Base-by-base conservation (phyloP, 2,329 filamentous ascomycete species). In the Elsinoe perseae region DNA sequence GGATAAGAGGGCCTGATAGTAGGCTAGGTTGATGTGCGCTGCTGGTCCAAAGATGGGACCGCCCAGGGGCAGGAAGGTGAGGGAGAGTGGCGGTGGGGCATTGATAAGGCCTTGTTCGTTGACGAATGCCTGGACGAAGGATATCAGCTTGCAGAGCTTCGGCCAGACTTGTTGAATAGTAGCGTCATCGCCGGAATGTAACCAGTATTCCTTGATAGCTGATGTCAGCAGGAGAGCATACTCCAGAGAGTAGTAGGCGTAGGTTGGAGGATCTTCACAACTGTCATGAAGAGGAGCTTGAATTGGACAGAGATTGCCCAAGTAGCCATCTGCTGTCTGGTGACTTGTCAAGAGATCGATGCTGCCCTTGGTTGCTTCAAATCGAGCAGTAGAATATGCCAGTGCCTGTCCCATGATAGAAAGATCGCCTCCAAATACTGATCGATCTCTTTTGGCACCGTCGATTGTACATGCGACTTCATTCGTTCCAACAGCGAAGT, bases 361-460 rank as follows among this genome's bases (percentile, higher is more conserved):
- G 27, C 54, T 60, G 14, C 57, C 50, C 25, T 42, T 38, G 20
- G 28, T 25, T n/a, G 43, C 43, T 14, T 48, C 43, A 10, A 48
- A 12, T 12, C 28, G 21, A 16, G 3, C 21, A 14, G 50, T 54
- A 2, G 54, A 56, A 32, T 50, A 50, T 18, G 20, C 10, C 8
- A 46, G 18, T 18, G 54, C 21, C 25, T 46, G 42, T 7, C 54
- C 54, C 6, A 46, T 23, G 10, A 56, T 50, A 28, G 56, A 54
- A 3, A 57, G 44, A 18, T 59, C 59, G 40, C 59, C 59, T 10
- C 59, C 57, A 30, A 59, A 59, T 2, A 54, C 54, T 10, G 59
- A 58, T 53, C 59, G 55, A 40, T 59, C 59, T 42, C 59, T 23
- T 53, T 61, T 61, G 8, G 59, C 59, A n/a, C 59, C 59, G 27